phyloP scores from a whole-genome alignment of 257 asterid species.

The Solanum appendiculatum region DNA sequence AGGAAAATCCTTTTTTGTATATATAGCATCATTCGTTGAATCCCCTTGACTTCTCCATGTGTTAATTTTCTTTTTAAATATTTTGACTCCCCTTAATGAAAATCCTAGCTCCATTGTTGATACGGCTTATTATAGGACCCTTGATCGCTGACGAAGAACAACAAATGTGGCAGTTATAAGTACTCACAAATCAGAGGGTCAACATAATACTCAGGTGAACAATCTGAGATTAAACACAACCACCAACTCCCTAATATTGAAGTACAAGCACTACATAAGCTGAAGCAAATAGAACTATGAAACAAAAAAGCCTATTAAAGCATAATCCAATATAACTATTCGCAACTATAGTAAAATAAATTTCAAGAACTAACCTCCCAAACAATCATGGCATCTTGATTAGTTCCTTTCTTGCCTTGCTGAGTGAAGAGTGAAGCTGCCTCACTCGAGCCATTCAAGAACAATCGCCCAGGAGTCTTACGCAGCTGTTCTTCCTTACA shows the following conservation, averaged over 20 bases:
- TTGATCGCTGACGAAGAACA: not conserved
- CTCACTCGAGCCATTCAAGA: constrained; percentile 77
- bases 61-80: not conserved
- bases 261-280: not conserved
- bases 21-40: not conserved
- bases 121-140: not conserved
- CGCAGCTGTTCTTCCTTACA: constrained; percentile 62
- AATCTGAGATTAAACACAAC: not conserved
- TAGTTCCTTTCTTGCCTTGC: constrained; percentile 90
- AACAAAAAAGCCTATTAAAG: not conserved
- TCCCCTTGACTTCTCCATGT: not conserved
- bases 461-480: constrained; percentile 67
- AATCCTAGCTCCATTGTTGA: not conserved
- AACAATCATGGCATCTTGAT: constrained; percentile 96
- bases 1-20: not conserved
- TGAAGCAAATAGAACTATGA: not conserved
- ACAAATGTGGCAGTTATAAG: not conserved
- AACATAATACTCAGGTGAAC: not conserved
- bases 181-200: not conserved
- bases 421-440: constrained; percentile 68
- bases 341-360: not conserved
- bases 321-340: not conserved
- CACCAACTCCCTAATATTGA: not conserved
- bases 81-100: not conserved
- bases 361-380: constrained; percentile 70